Percentiles rank a stretch among this genome's conserved stretches.
phyloP scores from a whole-genome alignment of 208 protist genomes.

The Kentomonas sorsogonicus region DNA sequence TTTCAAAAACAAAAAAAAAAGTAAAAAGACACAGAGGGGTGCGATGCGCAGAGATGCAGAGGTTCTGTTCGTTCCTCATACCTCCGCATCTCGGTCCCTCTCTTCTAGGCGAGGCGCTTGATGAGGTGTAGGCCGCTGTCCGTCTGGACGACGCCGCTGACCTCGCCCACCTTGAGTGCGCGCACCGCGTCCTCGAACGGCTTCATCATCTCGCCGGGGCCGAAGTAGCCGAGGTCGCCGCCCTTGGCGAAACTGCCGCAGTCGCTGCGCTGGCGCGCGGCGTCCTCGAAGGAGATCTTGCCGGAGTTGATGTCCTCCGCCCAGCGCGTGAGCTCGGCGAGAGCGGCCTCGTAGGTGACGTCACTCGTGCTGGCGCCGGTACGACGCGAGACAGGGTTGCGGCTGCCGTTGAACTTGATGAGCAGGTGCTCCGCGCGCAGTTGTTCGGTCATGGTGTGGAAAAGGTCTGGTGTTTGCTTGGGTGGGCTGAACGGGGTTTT shows the following conservation, averaged over 20 bases:
- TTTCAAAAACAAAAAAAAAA: constrained; percentile 1
- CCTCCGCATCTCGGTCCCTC: background rate
- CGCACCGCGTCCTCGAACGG: constrained; percentile 89
- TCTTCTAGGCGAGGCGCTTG: constrained; percentile 74
- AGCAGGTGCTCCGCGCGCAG: constrained; percentile 80
- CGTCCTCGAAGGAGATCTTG: constrained; percentile 74
- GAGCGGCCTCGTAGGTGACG: constrained; percentile 66
- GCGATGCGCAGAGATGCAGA: background rate
- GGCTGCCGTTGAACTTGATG: constrained; percentile 85
- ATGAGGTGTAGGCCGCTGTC: constrained; percentile 92
- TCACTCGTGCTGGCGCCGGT: constrained; percentile 53
- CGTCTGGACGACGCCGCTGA: constrained; percentile 81
- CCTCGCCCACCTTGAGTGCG: constrained; percentile 68
- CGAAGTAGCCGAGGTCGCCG: constrained; percentile 88
- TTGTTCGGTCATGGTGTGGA: no score
- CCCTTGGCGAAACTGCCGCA: constrained; percentile 76
- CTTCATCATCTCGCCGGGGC: constrained; percentile 91
- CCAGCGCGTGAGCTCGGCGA: constrained; percentile 72
- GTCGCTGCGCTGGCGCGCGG: constrained; percentile 81
- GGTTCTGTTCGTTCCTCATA: background rate
- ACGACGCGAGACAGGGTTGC: constrained; percentile 86
- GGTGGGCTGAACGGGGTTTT: no score
- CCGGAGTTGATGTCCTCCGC: constrained; percentile 54
- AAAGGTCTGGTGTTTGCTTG: no score
- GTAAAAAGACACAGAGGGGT: background rate